Conservation (phyloP, 768 basidiomycete species). For the Lactarius indigo region DNA sequence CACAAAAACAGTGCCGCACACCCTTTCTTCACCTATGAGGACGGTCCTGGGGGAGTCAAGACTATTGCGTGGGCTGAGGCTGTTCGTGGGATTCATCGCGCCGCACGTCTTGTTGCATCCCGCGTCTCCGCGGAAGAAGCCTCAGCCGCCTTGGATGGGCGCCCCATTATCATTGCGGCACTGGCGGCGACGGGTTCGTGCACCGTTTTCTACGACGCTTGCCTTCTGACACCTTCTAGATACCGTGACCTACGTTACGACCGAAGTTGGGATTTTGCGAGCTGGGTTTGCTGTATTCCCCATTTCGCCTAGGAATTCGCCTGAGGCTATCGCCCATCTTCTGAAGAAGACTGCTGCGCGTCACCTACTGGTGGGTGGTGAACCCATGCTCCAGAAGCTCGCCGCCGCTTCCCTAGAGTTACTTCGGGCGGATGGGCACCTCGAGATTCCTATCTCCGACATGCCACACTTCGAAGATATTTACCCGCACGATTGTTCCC, state of each 20-base stretch:
- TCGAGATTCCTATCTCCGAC: constrained; percentile 2
- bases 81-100: constrained; percentile 24
- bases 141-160: constrained; percentile 14
- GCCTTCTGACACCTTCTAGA: constrained; percentile 17
- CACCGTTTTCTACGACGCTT: neutral
- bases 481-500: constrained; percentile 14
- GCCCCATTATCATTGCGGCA: constrained; percentile 24
- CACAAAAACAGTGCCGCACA: constrained; percentile 25
- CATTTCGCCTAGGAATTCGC: constrained; percentile 41
- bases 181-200: constrained; percentile 27
- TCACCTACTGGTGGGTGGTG: constrained; percentile 31
- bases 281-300: constrained; percentile 41
- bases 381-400: constrained; percentile 25
- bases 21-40: constrained; percentile 26
- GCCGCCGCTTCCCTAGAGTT: constrained; percentile 17
- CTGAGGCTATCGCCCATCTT: constrained; percentile 36
- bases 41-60: constrained; percentile 13
- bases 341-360: constrained; percentile 30
- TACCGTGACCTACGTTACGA: constrained; percentile 27
- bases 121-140: constrained; percentile 10
- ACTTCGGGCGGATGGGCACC: constrained; percentile 8
- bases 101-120: constrained; percentile 19
- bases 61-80: constrained; percentile 26
- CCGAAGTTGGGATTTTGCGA: constrained; percentile 36
- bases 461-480: constrained; percentile 30